Evolutionary conservation across 371 early-diverging fungal genomes (phyloP), one percentile per base, ranked within the genome.

Genomic region (Rhizopus delemar): DNA sequence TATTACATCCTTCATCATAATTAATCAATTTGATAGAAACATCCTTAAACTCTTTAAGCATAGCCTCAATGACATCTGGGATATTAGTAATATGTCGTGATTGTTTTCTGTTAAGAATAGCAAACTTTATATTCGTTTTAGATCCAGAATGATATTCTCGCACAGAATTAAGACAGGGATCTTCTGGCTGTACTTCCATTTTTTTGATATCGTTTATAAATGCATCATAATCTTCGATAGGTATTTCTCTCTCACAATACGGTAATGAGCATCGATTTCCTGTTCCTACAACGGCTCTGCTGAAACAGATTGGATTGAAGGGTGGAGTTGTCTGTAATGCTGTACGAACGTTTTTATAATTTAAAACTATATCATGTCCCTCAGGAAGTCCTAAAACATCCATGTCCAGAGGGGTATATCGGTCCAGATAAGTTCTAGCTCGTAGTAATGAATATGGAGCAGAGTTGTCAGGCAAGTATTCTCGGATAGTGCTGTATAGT

Each of bases 1-100:
- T 46, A 46, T 72, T 65, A 46, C 81, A 83, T 3, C 77, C 80
- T 34, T 60, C 57, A 51, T 82, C 83, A 51, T 79, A 78, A 39
- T 62, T 57, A 2, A 66, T 59, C 4, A 46, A 39, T 3, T n/a
- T 39, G 3, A 66, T 35, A 0, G 52, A 31, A 34, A 36, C 46
- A 46, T 60, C 66, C 36, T 36, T 36, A 32, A 78, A 58, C 35
- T 54, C 63, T 22, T 69, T 11, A 0, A 58, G 54, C 12, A 80
- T 46, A 0, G 65, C 56, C 0, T 59, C 36, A 28, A 76, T 68
- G 8, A 79, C 13, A 7, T 73, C 62, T 11, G 66, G 71, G 8
- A 73, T 46, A 31, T 74, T 78, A 45, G 75, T 75, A n/a, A 74
- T 69, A 28, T 60, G 61, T 38, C 80, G 46, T 16, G 62, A 52